Evolutionary conservation across 768 basidiomycete genomes (phyloP).

Genomic region (Cytidiella melzeri): DNA sequence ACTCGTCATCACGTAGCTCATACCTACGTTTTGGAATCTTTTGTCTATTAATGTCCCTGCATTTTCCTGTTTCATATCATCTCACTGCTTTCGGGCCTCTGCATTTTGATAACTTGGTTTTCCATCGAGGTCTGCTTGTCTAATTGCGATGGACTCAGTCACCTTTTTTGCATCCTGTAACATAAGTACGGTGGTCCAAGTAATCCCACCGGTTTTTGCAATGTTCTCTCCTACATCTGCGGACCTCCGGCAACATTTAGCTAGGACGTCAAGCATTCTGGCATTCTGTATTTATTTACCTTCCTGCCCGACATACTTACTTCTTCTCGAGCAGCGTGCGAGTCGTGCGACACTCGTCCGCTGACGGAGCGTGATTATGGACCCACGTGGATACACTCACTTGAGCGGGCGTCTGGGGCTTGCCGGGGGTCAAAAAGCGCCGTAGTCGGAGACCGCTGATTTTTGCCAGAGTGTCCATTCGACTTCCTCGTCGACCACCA

Average conservation of each 20-base stretch:
- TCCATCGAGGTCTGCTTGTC: no score
- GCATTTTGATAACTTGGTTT: constrained; percentile 13
- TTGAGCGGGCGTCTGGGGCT: constrained; percentile 2
- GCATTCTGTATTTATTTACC: constrained; percentile 1
- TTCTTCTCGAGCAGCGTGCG: background rate
- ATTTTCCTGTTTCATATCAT: no score
- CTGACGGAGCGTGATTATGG: background rate
- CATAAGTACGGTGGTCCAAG: no score
- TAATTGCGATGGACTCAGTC: no score
- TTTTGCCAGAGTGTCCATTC: constrained; percentile 8
- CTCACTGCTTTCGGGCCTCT: background rate
- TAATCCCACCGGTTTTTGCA: no score
- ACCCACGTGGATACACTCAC: constrained; percentile 7
- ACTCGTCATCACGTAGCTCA: constrained; percentile 45
- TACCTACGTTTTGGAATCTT: constrained; percentile 4
- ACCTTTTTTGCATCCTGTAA: no score
- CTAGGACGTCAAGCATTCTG: no score
- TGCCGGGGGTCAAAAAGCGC: constrained; percentile 17
- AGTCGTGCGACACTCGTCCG: background rate
- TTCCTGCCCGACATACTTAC: background rate
- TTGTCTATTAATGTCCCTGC: background rate
- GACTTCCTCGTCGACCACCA: constrained; percentile 12
- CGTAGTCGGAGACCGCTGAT: constrained; percentile 18
- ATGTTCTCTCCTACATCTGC: no score
- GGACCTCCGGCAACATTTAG: no score